These are phyloP conservation scores for Nemania sp. DNA, from an alignment of 2,329 filamentous ascomycete genomes.

Conservation along the genomic window DNA sequence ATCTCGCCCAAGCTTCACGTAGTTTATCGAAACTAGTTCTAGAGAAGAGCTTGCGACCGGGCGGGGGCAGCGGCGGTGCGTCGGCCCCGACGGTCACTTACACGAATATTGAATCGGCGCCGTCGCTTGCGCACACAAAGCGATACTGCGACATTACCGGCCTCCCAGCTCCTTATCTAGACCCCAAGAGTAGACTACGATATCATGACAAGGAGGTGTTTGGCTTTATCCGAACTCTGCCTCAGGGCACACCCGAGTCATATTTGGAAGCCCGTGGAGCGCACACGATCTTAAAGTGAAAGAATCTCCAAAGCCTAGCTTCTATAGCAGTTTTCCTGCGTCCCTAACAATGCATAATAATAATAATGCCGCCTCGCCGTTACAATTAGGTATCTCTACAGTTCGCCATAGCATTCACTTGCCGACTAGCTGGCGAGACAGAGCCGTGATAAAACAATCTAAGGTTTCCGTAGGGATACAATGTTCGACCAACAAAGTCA, in stretches of 20 bases:
- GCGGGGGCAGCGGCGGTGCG: conserved; percentile 53
- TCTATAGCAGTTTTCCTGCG: conserved; percentile 1
- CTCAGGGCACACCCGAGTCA: conserved; percentile 85
- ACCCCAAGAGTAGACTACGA: conserved; percentile 92
- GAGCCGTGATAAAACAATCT: background rate
- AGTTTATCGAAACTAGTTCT: conserved; percentile 89
- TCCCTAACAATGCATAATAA: conserved; percentile 3
- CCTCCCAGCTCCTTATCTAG: conserved; percentile 88
- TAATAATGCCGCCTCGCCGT: conserved; percentile 6
- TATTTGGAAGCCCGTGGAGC: conserved; percentile 92
- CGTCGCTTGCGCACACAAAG: conserved; percentile 84
- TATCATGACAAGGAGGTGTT: conserved; percentile 97
- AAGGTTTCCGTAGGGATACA: conserved; percentile 8
- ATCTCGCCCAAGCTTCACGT: conserved; percentile 89
- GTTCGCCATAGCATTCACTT: background rate
- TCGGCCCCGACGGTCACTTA: conserved; percentile 84
- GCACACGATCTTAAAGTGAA: conserved; percentile 91
- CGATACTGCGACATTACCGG: conserved; percentile 98
- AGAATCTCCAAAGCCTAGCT: conserved; percentile 21
- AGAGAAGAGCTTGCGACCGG: conserved; percentile 77
- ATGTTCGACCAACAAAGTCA: conserved; percentile 96
- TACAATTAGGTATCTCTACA: background rate
- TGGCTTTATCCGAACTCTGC: conserved; percentile 80
- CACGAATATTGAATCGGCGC: conserved; percentile 95
- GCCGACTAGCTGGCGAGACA: background rate